These are phyloP conservation scores for Ophiostoma populinum DNA, from an alignment of 2,329 filamentous ascomycete genomes.

Conservation along the genomic window DNA sequence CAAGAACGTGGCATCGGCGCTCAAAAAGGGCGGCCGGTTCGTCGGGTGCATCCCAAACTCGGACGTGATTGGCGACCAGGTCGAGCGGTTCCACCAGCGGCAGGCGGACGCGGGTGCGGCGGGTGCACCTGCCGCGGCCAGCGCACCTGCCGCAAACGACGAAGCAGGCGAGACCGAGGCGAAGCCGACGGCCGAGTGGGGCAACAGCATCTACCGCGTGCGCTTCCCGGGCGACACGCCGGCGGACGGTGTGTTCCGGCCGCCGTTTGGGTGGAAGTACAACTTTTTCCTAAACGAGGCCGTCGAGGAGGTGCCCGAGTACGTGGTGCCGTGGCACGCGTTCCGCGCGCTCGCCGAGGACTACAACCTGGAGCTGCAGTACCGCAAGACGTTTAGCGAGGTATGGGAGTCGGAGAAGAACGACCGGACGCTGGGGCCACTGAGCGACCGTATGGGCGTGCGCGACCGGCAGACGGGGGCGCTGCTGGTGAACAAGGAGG, in stretches of 20 bases:
- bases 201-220: conserved; percentile 83
- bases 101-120: conserved; percentile 17
- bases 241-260: conserved; percentile 76
- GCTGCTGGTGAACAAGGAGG: conserved; percentile 61
- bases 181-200: conserved; percentile 61
- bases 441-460: conserved; percentile 95
- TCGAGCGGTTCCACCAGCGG: conserved; percentile 52
- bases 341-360: conserved; percentile 92
- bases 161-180: conserved; percentile 33
- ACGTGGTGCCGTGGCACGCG: conserved; percentile 94
- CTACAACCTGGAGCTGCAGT: conserved; percentile 90
- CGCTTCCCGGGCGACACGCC: conserved; percentile 73
- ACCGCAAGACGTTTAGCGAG: conserved; percentile 77
- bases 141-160: conserved; percentile 19
- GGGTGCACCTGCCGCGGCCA: conserved; percentile 22
- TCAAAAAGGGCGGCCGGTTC: conserved; percentile 90
- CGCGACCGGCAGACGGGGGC: conserved; percentile 49
- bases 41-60: conserved; percentile 96
- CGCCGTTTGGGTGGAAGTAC: conserved; percentile 95
- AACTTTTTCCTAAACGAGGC: conserved; percentile 92
- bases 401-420: conserved; percentile 88
- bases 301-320: conserved; percentile 90
- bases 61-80: conserved; percentile 65
- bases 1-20: conserved; percentile 69
- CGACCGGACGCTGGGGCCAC: conserved; percentile 57